A percentile compares a stretch with the other conserved stretches of the same genome.
These are phyloP conservation scores for Calcarisporium arbuscula DNA, from an alignment of 2,329 filamentous ascomycete genomes.

Conservation along the genomic window DNA sequence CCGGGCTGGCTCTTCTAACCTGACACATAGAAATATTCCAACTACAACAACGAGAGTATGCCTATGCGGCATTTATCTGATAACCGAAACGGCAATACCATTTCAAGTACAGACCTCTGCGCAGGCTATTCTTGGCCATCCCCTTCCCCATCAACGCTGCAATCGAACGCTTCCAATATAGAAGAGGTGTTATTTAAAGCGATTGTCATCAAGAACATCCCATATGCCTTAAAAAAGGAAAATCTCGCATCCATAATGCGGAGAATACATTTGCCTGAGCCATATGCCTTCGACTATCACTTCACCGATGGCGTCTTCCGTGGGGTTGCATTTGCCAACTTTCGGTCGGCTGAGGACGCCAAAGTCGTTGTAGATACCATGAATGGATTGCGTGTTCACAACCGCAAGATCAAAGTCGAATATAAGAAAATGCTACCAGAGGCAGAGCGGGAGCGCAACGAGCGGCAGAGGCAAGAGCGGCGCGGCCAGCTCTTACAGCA, in stretches of 20 bases:
- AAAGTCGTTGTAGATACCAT: conserved; percentile 85
- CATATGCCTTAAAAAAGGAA: conserved; percentile 96
- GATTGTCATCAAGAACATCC: conserved; percentile 99
- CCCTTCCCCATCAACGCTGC: conserved; percentile 31
- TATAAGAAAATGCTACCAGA: conserved; percentile 99
- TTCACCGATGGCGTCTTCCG: conserved; percentile 98
- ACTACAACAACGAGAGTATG: conserved; percentile 38
- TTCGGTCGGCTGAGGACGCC: conserved; percentile 91
- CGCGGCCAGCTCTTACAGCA: conserved; percentile 95
- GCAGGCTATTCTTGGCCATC: conserved; percentile 34
- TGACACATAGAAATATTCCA: conserved; percentile 42
- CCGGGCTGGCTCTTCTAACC: conserved; percentile 59
- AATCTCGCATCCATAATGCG: conserved; percentile 91
- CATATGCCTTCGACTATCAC: conserved; percentile 99
- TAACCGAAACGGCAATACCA: conserved; percentile 27
- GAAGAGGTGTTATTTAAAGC: conserved; percentile 96
- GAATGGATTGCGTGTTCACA: conserved; percentile 94
- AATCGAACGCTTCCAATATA: conserved; percentile 44
- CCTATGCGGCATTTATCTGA: conserved; percentile 28
- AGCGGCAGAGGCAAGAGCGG: conserved; percentile 93
- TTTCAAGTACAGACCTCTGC: conserved; percentile 36
- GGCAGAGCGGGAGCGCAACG: conserved; percentile 89
- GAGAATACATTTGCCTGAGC: conserved; percentile 84
- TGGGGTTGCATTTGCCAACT: conserved; percentile 95
- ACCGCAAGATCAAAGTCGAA: conserved; percentile 88